These are phyloP conservation scores for Beauveria brongniartii DNA, from an alignment of 2,329 filamentous ascomycete genomes.

Conservation along the genomic window DNA sequence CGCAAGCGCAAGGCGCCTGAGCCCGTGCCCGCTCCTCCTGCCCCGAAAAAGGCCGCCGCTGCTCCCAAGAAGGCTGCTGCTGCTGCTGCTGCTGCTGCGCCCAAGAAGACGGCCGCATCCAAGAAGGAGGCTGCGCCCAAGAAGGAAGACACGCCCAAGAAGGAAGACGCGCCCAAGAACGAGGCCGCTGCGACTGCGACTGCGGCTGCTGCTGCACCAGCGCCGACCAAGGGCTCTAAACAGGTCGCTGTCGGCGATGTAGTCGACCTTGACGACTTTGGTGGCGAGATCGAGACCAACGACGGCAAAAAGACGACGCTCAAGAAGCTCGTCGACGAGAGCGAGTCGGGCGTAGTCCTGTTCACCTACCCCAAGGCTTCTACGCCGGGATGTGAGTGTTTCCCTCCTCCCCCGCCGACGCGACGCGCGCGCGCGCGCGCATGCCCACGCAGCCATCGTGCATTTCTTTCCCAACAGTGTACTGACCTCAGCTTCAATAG, in stretches of 20 bases:
- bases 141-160: neutral
- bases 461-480: neutral
- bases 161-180: neutral
- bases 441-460: neutral
- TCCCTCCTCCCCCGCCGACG: neutral
- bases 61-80: slow-evolving; percentile 32
- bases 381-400: slow-evolving; percentile 83
- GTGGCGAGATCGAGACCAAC: slow-evolving; percentile 73
- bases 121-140: slow-evolving; percentile 13
- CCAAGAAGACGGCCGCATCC: slow-evolving; percentile 19
- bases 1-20: slow-evolving; percentile 54
- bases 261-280: slow-evolving; percentile 49
- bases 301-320: slow-evolving; percentile 75
- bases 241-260: slow-evolving; percentile 47
- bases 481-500: slow-evolving; percentile 35
- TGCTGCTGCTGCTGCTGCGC: slow-evolving; percentile 22
- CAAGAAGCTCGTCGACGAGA: slow-evolving; percentile 71
- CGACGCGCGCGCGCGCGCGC: neutral
- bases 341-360: slow-evolving; percentile 77
- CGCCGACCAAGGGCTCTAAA: slow-evolving; percentile 17
- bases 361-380: slow-evolving; percentile 96
- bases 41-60: slow-evolving; percentile 29
- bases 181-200: neutral
- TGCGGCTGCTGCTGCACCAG: neutral
- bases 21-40: slow-evolving; percentile 36